These are phyloP conservation scores for Trichosporon sp. DNA, from an alignment of 1,284 basidiomycete genomes.

Conservation along the genomic window DNA sequence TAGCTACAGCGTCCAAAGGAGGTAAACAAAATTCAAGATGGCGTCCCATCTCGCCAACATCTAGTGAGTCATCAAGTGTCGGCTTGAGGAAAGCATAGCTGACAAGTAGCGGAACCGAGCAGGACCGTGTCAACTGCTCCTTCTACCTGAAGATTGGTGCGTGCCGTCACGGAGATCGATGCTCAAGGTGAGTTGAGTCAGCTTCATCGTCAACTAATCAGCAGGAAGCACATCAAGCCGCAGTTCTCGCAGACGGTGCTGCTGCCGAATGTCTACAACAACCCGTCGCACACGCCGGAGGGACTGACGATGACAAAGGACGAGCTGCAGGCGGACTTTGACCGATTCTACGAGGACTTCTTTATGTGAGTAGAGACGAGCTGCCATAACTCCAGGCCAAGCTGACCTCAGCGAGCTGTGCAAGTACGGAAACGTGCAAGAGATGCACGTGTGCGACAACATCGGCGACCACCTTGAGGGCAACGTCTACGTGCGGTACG, in stretches of 20 bases:
- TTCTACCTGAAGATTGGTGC: constrained; percentile 52
- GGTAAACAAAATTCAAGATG: constrained; percentile 29
- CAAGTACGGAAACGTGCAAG: constrained; percentile 91
- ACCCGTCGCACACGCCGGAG: constrained; percentile 83
- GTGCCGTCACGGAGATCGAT: constrained; percentile 49
- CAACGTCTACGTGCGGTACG: constrained; percentile 96
- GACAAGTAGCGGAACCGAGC: constrained; percentile 47
- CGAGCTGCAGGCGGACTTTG: constrained; percentile 91
- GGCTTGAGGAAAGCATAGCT: background rate
- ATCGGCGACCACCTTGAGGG: constrained; percentile 98
- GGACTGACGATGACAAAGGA: constrained; percentile 60
- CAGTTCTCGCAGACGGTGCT: constrained; percentile 96
- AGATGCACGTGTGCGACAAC: constrained; percentile 98
- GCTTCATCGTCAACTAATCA: constrained; percentile 36
- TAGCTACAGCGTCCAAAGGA: background rate
- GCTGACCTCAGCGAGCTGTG: constrained; percentile 60
- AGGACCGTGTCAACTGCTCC: constrained; percentile 51
- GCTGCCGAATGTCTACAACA: constrained; percentile 98
- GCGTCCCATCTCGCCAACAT: constrained; percentile 49
- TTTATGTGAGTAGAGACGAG: constrained; percentile 57
- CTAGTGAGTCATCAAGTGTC: constrained; percentile 37
- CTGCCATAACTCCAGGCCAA: background rate
- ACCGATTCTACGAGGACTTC: constrained; percentile 92
- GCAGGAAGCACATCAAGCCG: constrained; percentile 90
- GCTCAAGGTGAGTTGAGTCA: constrained; percentile 39